A percentile compares a stretch with the other conserved stretches of the same genome.
phyloP scores from a whole-genome alignment of 2,329 filamentous ascomycete genomes.

The Calonectria fujianensis region DNA sequence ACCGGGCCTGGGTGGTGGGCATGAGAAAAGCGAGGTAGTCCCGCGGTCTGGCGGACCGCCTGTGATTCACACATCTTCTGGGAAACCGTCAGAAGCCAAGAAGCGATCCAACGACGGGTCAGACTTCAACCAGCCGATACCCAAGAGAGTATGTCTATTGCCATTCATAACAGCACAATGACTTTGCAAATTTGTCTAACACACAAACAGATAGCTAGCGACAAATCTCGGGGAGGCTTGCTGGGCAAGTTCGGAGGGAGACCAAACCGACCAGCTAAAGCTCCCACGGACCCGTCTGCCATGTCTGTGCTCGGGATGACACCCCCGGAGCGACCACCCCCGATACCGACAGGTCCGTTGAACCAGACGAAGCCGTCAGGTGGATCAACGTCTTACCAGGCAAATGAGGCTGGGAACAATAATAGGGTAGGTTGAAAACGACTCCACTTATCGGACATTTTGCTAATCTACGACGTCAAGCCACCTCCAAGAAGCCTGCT shows the following conservation, averaged over 20 bases:
- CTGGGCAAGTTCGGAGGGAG: constrained; percentile 62
- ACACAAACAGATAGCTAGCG: constrained; percentile 55
- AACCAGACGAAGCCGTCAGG: constrained; percentile 46
- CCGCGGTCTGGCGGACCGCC: constrained; percentile 60
- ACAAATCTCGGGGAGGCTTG: constrained; percentile 57
- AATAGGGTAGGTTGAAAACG: constrained; percentile 46
- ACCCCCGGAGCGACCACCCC: constrained; percentile 66
- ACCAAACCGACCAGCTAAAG: constrained; percentile 53
- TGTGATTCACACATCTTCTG: constrained; percentile 62
- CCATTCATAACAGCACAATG: constrained; percentile 14
- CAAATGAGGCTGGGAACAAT: constrained; percentile 41
- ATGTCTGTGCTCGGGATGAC: constrained; percentile 71
- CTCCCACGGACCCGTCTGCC: constrained; percentile 70
- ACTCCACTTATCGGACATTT: constrained; percentile 1
- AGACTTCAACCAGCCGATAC: constrained; percentile 56
- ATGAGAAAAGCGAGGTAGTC: constrained; percentile 41
- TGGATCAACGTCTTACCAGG: constrained; percentile 49
- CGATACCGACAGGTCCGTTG: constrained; percentile 48
- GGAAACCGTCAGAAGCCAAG: constrained; percentile 57
- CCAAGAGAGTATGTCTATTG: constrained; percentile 65
- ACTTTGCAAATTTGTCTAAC: constrained; percentile 51
- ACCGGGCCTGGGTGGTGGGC: constrained; percentile 44
- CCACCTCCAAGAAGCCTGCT: constrained; percentile 47
- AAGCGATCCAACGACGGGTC: constrained; percentile 67
- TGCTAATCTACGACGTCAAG: constrained; percentile 44